Evolutionary conservation across 2,329 filamentous ascomycete species (phyloP).

Genomic region (Scopulariopsis brevicaulis): DNA sequence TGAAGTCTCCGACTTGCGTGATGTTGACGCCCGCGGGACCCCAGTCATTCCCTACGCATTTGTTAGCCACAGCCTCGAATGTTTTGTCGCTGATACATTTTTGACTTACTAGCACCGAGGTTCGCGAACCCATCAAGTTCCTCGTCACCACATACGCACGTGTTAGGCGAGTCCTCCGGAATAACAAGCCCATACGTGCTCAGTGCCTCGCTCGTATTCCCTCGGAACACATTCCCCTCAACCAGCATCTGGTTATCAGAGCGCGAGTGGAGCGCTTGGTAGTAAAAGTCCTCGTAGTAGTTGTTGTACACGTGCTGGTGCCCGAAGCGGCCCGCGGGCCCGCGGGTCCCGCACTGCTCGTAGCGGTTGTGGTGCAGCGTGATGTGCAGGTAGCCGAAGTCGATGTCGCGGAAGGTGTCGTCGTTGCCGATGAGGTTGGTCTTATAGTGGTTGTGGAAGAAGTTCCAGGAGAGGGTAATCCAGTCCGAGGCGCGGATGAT

Average conservation of each 20-base stretch:
- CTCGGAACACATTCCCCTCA: slow-evolving; percentile 34
- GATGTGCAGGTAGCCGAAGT: slow-evolving; percentile 30
- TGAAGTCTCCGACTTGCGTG: slow-evolving; percentile 36
- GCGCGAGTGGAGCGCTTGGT: slow-evolving; percentile 36
- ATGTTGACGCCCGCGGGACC: slow-evolving; percentile 36
- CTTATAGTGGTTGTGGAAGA: slow-evolving; percentile 37
- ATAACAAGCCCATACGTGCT: slow-evolving; percentile 43
- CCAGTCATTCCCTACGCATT: slow-evolving; percentile 27
- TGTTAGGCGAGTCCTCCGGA: slow-evolving; percentile 42
- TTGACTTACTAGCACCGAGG: slow-evolving; percentile 33
- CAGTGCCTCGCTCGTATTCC: slow-evolving; percentile 33
- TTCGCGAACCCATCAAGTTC: slow-evolving; percentile 44
- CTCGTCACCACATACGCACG: slow-evolving; percentile 36
- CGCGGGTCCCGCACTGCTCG: slow-evolving; percentile 30
- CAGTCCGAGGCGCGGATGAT: slow-evolving; percentile 31
- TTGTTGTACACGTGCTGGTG: slow-evolving; percentile 38
- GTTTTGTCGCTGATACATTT: background rate
- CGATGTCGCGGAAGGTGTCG: slow-evolving; percentile 23
- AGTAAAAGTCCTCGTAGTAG: slow-evolving; percentile 31
- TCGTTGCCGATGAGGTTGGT: slow-evolving; percentile 30
- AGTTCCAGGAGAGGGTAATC: slow-evolving; percentile 34
- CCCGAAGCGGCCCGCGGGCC: slow-evolving; percentile 35
- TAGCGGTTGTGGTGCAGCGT: slow-evolving; percentile 40
- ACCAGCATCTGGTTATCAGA: slow-evolving; percentile 36
- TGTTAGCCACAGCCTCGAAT: background rate